These are phyloP conservation scores for Apodospora peruviana DNA, from an alignment of 495 filamentous ascomycete species.

Conservation along the genomic window DNA sequence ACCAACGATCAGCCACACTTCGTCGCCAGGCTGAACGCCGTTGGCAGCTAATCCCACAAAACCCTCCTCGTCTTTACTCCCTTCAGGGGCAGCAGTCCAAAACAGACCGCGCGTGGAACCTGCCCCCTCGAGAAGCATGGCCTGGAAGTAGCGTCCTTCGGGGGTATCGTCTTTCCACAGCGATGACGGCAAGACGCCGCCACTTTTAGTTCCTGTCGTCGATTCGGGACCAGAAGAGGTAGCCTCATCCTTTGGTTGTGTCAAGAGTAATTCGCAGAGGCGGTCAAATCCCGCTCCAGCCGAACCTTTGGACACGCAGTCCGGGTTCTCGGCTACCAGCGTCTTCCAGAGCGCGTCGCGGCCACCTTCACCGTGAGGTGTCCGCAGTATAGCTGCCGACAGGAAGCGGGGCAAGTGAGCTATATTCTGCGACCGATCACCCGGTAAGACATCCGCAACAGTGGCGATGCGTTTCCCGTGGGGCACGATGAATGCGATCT, in stretches of 20 bases:
- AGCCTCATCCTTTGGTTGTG: not conserved
- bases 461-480: not conserved
- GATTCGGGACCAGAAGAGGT: not conserved
- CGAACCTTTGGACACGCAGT: not conserved
- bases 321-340: not conserved
- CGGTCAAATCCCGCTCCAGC: not conserved
- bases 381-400: not conserved
- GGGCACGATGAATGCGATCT: not conserved
- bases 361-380: not conserved
- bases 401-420: not conserved
- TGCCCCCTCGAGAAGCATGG: not conserved
- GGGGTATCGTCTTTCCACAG: not conserved
- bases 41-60: not conserved
- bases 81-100: not conserved
- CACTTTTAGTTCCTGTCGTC: not conserved
- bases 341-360: not conserved
- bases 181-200: not conserved
- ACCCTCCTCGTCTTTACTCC: not conserved
- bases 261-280: not conserved
- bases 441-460: not conserved
- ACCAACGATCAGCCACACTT: not conserved
- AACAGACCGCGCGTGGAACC: not conserved
- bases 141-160: not conserved
- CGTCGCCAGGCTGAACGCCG: not conserved
- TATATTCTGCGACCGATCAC: not conserved